Conservation (phyloP, 2,329 filamentous ascomycete genomes). For the Aschersonia sp. region DNA sequence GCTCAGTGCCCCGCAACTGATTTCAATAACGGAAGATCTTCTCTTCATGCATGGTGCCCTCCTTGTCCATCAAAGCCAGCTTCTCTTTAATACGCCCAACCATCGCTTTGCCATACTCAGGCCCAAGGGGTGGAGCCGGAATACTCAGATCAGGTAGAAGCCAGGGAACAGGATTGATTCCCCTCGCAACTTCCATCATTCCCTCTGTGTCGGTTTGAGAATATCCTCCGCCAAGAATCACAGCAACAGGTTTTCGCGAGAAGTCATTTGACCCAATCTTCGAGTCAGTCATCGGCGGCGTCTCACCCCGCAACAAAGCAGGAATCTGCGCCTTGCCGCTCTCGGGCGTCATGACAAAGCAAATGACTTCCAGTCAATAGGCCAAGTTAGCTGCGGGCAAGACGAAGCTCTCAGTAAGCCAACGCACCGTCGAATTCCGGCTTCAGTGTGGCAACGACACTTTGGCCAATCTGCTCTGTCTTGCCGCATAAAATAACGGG, state of each 20-base stretch:
- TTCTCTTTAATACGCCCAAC: neutral
- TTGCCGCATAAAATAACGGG: neutral
- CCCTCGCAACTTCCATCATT: neutral
- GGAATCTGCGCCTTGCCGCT: neutral
- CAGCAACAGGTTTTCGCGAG: neutral
- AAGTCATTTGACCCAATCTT: neutral
- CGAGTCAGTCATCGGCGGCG: neutral
- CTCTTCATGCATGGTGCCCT: neutral
- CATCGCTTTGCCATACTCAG: neutral
- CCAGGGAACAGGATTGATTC: neutral
- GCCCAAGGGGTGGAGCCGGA: neutral
- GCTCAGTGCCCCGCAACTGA: no score
- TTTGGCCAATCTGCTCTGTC: neutral
- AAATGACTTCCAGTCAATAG: neutral
- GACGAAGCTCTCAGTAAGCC: neutral
- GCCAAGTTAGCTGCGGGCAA: neutral
- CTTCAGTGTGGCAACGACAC: neutral
- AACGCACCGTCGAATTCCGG: neutral
- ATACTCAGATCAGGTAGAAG: neutral
- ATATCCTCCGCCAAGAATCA: neutral
- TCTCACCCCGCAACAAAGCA: neutral
- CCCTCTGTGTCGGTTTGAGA: neutral
- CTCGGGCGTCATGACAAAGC: neutral
- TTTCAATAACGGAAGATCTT: neutral
- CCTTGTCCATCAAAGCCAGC: neutral